Base-by-base conservation (phyloP, 2,329 filamentous ascomycete genomes). In the Aspergillus tamarii region DNA sequence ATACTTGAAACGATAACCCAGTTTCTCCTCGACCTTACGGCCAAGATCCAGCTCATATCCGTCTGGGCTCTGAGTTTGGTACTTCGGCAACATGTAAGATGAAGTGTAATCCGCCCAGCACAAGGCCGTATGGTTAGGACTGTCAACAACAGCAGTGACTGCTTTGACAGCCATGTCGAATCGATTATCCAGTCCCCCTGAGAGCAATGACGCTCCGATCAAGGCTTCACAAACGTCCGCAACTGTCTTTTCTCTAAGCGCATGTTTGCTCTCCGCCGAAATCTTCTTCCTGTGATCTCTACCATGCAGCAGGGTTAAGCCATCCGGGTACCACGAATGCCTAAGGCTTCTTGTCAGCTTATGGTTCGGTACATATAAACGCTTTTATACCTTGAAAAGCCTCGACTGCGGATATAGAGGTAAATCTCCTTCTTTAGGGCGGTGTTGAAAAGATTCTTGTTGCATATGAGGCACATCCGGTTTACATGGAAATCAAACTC, bases 211-310 rank as follows among this genome's bases (percentile, higher is more conserved):
- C 2, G 94, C 95, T 7, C 94, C 95, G 55, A 99, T 98, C 62
- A 97, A 80, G 0, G 95, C 94, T 75, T 98, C 95, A 65, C 92
- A 97, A 0, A 98, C 93, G 77, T 98, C 95, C 4, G 95, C 94
- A 71, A 97, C 90, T 0, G 91, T 91, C 81, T 99, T 99, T 78
- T 97, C 91, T 0, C 89, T 89, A 2, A 99, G 84, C 0, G 80
- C 81, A 73, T 97, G 94, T 11, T 80, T 84, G 32, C 69, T 67
- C 50, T 78, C 73, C 2, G 72, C 67, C 7, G 67, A 70, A 23
- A 77, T 82, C 62, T 80, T 83, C 59, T 80, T 82, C 64, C 83
- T 86, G 52, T 82, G 80, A 5, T 83, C 81, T 72, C 94, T 96
- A 34, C 94, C 94, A 64, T 86, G 86, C 7, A 89, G 84, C 23